phyloP scores from a whole-genome alignment of 768 basidiomycete species.

The Termitomyces sp. region DNA sequence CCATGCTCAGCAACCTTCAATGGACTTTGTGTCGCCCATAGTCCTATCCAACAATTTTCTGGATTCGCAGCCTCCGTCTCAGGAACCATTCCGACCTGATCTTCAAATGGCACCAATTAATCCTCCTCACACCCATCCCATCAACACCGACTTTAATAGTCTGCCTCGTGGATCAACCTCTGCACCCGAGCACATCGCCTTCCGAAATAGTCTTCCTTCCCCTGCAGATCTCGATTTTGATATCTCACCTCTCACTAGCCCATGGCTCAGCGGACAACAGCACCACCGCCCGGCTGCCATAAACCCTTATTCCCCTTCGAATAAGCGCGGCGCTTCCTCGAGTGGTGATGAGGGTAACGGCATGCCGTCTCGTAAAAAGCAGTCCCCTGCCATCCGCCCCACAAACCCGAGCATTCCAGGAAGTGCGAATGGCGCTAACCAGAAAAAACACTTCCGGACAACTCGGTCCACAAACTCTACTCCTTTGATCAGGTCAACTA shows the following conservation, averaged over 20 bases:
- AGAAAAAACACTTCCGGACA: conserved; percentile 24
- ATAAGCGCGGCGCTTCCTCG: conserved; percentile 58
- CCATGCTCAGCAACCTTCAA: conserved; percentile 50
- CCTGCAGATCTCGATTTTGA: conserved; percentile 63
- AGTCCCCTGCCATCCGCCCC: conserved; percentile 45
- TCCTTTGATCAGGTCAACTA: conserved; percentile 48
- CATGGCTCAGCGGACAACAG: conserved; percentile 68
- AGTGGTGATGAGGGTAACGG: conserved; percentile 46
- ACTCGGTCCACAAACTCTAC: conserved; percentile 60
- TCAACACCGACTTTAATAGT: conserved; percentile 14
- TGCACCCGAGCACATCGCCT: conserved; percentile 74
- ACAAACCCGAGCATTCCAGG: conserved; percentile 20
- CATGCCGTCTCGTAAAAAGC: conserved; percentile 49
- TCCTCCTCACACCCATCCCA: conserved; percentile 14
- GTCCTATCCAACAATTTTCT: conserved; percentile 40
- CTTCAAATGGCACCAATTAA: conserved; percentile 19
- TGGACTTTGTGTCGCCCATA: conserved; percentile 63
- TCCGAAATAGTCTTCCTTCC: conserved; percentile 45
- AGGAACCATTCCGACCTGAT: conserved; percentile 16
- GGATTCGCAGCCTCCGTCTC: conserved; percentile 16
- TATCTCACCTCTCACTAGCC: conserved; percentile 77
- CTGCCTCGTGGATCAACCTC: conserved; percentile 42
- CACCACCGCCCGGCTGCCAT: conserved; percentile 28
- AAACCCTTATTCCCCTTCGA: conserved; percentile 17
- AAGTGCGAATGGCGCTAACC: not conserved